Evolutionary conservation across 2,329 filamentous ascomycete genomes (phyloP), one percentile per base, ranked within the genome.

Genomic region (Pestalotiopsis sp.): DNA sequence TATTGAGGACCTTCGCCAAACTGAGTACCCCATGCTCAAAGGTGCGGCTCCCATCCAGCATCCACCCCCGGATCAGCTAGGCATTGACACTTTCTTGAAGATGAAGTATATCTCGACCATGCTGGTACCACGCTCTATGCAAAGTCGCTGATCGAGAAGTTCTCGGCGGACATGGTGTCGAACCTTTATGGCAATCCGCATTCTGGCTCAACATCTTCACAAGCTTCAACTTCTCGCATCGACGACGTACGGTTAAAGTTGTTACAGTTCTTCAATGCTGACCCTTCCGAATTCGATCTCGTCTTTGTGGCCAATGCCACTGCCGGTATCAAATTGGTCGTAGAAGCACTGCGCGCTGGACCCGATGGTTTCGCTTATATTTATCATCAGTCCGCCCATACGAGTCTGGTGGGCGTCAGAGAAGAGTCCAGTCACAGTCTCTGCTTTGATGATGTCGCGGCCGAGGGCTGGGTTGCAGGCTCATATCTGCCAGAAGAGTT

Each of bases 121-220:
- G 94, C 94, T 0, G 95, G 94, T n/a, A 93, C 93, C n/a, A 95
- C 95, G 0, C 84, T 92, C 1, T 93, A 92, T 77, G 85, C 94
- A 57, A 95, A 92, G 78, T 94, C 93, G 38, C 81, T 96, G 27
- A 90, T 98, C 79, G 92, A 95, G 72, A 85, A 83, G 27, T 97
- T 97, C 80, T 89, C 93, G 9, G 79, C 82, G n/a, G 93, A 96
- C 69, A 91, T 98, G 86, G 91, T 91, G 31, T 84, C 87, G 4
- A 92, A 90, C 74, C 83, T 98, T 0, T 94, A 95, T 73, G 95
- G 95, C 49, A 98, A 98, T 71, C 95, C 95, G 0, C 95, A 98
- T 80, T 98, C 95, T 0, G 91, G 90, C 64, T 97, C 95, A 2
- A 83, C 87, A 14, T 91, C 94, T 2, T 97, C 95, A 0, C 93